Base-by-base conservation (phyloP, 169 alveolate species). In the Perkinsus chesapeaki region DNA sequence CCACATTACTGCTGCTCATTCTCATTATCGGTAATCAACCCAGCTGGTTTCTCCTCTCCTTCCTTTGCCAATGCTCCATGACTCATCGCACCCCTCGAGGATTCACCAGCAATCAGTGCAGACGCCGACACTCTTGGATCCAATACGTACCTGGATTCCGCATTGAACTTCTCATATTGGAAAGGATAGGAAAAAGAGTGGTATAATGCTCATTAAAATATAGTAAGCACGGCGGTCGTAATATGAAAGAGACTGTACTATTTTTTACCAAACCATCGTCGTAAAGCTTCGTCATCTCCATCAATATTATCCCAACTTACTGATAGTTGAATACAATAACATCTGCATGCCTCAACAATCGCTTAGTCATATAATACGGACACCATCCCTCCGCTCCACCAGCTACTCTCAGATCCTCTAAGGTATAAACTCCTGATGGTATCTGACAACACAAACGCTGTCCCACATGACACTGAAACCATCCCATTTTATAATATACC, bases 261-360 rank as follows among this genome's bases (percentile, higher is more conserved):
- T n/a, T n/a, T n/a, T n/a, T n/a, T n/a, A n/a, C n/a, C n/a, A n/a
- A n/a, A n/a, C n/a, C n/a, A n/a, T n/a, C n/a, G n/a, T n/a, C n/a
- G n/a, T n/a, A n/a, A n/a, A n/a, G n/a, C n/a, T n/a, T n/a, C n/a
- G n/a, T n/a, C n/a, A n/a, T n/a, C n/a, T n/a, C n/a, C n/a, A n/a
- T n/a, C n/a, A n/a, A n/a, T n/a, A n/a, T n/a, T n/a, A n/a, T n/a
- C n/a, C n/a, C n/a, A n/a, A n/a, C 60, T 43, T 60, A 98, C 94
- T 99, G 99, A 94, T 99, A 99, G 92, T 98, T 98, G 94, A 98
- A 97, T 38, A 98, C 99, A 9, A 99, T 98, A 27, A 99, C 98
- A 93, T 98, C 98, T 19, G 99, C 99, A 60, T 95, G 94, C 91
- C 98, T 98, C 0, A 98, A 94, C 38, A 98, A 96, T 36, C 98